Evolutionary conservation across 225 moss, liverwort and hornwort genomes (phyloP).

Genomic region (Polytrichum formosum): DNA sequence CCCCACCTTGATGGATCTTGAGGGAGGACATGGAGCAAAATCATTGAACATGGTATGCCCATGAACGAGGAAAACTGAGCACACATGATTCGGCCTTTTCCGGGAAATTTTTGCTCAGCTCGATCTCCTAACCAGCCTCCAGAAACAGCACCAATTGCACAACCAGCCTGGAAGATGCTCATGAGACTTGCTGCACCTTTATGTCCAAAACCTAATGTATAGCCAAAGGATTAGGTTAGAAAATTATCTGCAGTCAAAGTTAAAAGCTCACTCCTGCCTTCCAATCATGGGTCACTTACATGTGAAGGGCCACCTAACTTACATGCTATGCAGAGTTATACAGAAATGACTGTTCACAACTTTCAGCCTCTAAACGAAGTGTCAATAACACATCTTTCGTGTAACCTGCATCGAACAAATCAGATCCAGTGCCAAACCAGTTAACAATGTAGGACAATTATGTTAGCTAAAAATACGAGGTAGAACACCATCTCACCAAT

Average conservation of each 20-base stretch:
- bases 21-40: conserved; percentile 70
- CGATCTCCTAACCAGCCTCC: conserved; percentile 92
- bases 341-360: too few relatives aligned
- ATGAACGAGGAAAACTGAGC: conserved; percentile 94
- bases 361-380: too few relatives aligned
- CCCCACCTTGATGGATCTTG: conserved; percentile 66
- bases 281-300: too few relatives aligned
- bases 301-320: too few relatives aligned
- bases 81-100: conserved; percentile 81
- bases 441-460: too few relatives aligned
- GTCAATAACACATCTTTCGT: too few relatives aligned
- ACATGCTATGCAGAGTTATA: too few relatives aligned
- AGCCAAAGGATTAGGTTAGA: background rate
- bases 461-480: too few relatives aligned
- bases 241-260: background rate
- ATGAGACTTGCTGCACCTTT: conserved; percentile 85
- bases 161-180: conserved; percentile 80
- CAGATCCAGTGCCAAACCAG: too few relatives aligned
- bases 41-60: conserved; percentile 83
- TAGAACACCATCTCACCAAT: conserved; percentile 42
- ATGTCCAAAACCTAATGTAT: conserved; percentile 74
- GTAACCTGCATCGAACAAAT: too few relatives aligned
- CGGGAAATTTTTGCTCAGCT: conserved; percentile 69
- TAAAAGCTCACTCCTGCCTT: background rate
- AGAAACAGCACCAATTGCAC: conserved; percentile 77